Percentiles rank a stretch among this genome's conserved stretches.
phyloP scores from a whole-genome alignment of 139 green algal genomes.

The Chlorella ohadii region DNA sequence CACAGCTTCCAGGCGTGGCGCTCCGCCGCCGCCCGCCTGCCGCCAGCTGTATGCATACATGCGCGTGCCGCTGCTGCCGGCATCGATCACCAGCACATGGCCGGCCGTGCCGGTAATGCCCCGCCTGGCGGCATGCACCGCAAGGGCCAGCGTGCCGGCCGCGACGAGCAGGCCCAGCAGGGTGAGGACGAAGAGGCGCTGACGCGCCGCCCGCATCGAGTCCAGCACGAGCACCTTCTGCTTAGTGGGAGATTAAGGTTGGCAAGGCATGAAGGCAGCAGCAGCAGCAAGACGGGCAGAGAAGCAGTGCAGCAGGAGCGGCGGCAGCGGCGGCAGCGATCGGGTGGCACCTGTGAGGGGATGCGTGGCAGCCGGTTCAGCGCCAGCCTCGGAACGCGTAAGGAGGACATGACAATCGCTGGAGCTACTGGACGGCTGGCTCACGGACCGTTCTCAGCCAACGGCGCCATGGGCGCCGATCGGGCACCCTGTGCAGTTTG shows the following conservation, averaged over 20 bases:
- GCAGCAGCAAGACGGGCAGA: not conserved
- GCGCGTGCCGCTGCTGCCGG: conserved; percentile 74
- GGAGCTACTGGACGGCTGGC: too few species aligned
- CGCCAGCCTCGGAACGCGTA: not conserved
- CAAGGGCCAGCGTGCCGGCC: not conserved
- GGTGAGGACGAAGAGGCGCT: not conserved
- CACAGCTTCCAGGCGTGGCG: conserved; percentile 22
- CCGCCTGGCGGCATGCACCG: not conserved
- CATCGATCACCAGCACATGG: conserved; percentile 73
- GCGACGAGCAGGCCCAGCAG: not conserved
- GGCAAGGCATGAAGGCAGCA: too few species aligned
- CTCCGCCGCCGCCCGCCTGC: not conserved
- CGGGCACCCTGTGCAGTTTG: too few species aligned
- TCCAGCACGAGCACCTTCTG: conserved; percentile 5
- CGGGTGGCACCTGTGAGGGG: not conserved
- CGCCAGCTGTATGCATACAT: conserved; percentile 54
- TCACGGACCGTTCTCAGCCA: too few species aligned
- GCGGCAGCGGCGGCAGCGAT: not conserved
- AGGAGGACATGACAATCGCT: not conserved
- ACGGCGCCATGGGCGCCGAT: too few species aligned
- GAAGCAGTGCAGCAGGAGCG: not conserved
- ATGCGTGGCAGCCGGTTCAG: conserved; percentile 10
- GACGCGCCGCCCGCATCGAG: not conserved
- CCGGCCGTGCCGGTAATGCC: not conserved
- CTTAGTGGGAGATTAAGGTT: too few species aligned